Evolutionary conservation across 2,329 filamentous ascomycete species (phyloP), one percentile per base, ranked within the genome.

Genomic region (Talaromyces sp.): DNA sequence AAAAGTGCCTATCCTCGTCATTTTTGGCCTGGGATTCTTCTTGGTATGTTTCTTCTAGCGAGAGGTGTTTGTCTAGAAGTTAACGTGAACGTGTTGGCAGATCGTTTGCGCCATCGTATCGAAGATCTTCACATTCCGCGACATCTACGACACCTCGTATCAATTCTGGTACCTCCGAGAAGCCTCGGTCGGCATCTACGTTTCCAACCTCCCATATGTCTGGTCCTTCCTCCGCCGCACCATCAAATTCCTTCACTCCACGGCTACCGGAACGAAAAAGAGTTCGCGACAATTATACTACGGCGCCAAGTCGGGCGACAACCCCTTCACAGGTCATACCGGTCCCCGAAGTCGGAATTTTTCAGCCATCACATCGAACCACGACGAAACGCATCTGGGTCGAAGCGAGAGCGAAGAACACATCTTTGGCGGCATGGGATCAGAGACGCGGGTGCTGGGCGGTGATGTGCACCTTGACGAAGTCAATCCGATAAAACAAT

Each of bases 81-180:
- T 74, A 9, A 52, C 14, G 4, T n/a, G 4, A 5, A 10, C 3
- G 7, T 37, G 16, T 37, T 16, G 1, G 14, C 19, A 66, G 65
- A 64, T 83, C 31, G 71, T 80, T 27, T 79, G 81, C 8, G 79
- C 81, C n/a, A 79, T 82, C 45, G 69, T 83, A n/a, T 82, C 82
- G 67, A 82, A 81, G 67, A 81, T 80, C 65, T 81, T 78, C 71
- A 78, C 76, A 35, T 77, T 80, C 60, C 72, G 70, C 50, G 75
- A 70, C 8, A 78, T 73, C 0, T 71, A 71, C 48, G 78, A 73
- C 27, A 75, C 72, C 27, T 76, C 71, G 35, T 81, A 78, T 69
- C 77, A 75, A 59, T 74, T 75, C 24, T 81, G 79, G 79, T 81
- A 80, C 65, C 75, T 78, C 35, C 75, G 76, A 7, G 77, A 80